phyloP scores from a whole-genome alignment of 2,329 filamentous ascomycete genomes.

The Periconia digitata region DNA sequence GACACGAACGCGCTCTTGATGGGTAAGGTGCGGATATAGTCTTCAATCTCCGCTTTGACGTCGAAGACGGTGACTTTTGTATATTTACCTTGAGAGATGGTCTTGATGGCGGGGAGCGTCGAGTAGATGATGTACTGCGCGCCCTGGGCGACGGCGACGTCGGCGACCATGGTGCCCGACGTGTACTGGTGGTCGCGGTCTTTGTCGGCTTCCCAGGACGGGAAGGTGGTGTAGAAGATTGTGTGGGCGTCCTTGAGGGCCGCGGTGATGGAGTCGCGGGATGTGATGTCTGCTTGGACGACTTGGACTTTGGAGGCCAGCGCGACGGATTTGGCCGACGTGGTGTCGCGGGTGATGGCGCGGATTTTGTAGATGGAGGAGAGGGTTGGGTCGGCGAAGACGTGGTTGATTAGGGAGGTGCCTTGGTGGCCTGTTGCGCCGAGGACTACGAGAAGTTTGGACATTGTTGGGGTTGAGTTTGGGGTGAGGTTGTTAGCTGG shows the following conservation, averaged over 20 bases:
- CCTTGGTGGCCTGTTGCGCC: constrained; percentile 59
- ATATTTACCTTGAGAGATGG: constrained; percentile 39
- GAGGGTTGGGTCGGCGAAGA: constrained; percentile 50
- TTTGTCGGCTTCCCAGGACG: constrained; percentile 16
- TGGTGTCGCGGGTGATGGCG: constrained; percentile 53
- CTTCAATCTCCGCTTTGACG: constrained; percentile 49
- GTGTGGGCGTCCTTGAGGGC: constrained; percentile 51
- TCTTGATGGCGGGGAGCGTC: constrained; percentile 36
- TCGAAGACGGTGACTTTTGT: constrained; percentile 45
- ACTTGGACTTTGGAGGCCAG: constrained; percentile 37
- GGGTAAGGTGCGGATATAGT: constrained; percentile 52
- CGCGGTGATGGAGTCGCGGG: constrained; percentile 41
- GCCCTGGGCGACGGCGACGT: constrained; percentile 40
- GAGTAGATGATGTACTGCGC: constrained; percentile 47
- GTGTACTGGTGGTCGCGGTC: constrained; percentile 15
- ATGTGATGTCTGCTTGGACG: constrained; percentile 46
- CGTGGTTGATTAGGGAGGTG: constrained; percentile 48
- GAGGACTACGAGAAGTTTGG: constrained; percentile 44
- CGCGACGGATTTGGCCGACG: constrained; percentile 33
- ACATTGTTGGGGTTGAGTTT: constrained; percentile 13
- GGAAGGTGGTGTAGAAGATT: constrained; percentile 53
- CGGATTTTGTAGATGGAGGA: constrained; percentile 53
- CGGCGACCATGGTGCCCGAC: constrained; percentile 43
- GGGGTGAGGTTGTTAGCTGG: constrained; percentile 2
- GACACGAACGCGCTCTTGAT: constrained; percentile 18